Evolutionary conservation across 2,329 filamentous ascomycete species (phyloP).

Genomic region (Phialophora verrucosa): DNA sequence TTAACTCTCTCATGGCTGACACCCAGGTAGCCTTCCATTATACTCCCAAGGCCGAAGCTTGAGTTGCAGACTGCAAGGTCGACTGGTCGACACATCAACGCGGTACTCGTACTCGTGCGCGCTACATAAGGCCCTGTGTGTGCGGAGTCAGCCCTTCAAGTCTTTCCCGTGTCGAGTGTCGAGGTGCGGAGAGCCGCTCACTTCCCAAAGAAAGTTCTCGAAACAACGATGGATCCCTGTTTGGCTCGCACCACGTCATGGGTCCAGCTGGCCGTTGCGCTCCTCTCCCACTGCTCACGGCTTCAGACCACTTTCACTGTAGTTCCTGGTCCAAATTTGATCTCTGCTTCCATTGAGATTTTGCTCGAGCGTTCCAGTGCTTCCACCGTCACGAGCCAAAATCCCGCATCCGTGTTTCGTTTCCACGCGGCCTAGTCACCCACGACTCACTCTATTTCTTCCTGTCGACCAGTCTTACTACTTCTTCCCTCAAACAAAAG

Average conservation of each 20-base stretch:
- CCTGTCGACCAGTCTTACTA: constrained; percentile 29
- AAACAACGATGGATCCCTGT: background rate
- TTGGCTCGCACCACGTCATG: background rate
- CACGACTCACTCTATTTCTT: constrained; percentile 24
- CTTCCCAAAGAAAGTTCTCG: constrained; percentile 4
- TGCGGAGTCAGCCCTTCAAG: background rate
- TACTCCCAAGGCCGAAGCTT: no score
- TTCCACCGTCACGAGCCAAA: constrained; percentile 26
- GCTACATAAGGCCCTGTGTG: background rate
- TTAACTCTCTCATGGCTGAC: no score
- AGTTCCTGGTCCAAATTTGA: background rate
- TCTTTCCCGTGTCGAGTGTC: background rate
- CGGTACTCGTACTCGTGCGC: background rate
- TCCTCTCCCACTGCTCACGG: background rate
- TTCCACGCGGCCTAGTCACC: constrained; percentile 25
- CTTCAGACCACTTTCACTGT: constrained; percentile 6
- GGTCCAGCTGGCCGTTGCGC: background rate
- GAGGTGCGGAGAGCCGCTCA: background rate
- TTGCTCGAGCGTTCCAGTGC: constrained; percentile 34
- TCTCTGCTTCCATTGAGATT: constrained; percentile 11
- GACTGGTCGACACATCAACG: background rate
- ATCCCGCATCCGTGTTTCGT: constrained; percentile 25
- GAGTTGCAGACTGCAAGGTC: no score
- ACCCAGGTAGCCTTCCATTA: no score
- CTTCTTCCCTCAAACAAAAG: constrained; percentile 37